Base-by-base conservation (phyloP, 2,329 filamentous ascomycete species). In the Phyllosticta citriasiana region DNA sequence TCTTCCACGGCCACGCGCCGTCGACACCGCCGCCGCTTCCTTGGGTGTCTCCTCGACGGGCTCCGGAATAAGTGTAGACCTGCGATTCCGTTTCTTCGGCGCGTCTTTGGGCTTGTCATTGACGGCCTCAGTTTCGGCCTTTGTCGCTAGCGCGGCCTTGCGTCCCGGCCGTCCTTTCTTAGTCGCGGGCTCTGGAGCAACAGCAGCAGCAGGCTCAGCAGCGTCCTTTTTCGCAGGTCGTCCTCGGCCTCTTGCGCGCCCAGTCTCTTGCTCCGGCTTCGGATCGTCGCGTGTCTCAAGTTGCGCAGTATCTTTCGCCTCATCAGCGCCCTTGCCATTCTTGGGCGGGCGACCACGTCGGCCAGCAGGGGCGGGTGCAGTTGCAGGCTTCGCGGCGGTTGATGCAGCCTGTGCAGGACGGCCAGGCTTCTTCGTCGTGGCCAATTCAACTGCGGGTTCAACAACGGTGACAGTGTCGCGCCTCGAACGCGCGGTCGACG, bases 321-420 rank as follows among this genome's bases (percentile, higher is more conserved):
- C 51, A 24, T 47, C 53, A 40, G 30, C 53, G 5, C 3, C 30
- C 14, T 60, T 47, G 5, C 19, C n/a, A 3, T 59, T 25, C 47
- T 57, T 60, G 16, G 57, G 26, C 30, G 52, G 50, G n/a, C 61
- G 57, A 25, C 57, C 57, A 30, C 55, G 60, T n/a, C 55, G 60
- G 30, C 24, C 57, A 7, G 35, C 8, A 12, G 26, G 16, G 2
- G 57, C 57, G 24, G 57, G 22, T 16, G 25, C 54, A 19, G 54
- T 14, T 10, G 54, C n/a, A n/a, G 27, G 4, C 27, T 30, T 25
- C 12, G 57, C 19, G 24, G 55, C 30, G 4, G 55, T n/a, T 9
- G 57, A 12, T 14, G 50, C 47, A 30, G 57, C 6, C 8, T 53
- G 26, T 12, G 53, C 53, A 7, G 25, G 19, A 53, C 19, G n/a